Evolutionary conservation across 1,284 basidiomycete species (phyloP).

Genomic region (Sanguinoderma infundibulare): DNA sequence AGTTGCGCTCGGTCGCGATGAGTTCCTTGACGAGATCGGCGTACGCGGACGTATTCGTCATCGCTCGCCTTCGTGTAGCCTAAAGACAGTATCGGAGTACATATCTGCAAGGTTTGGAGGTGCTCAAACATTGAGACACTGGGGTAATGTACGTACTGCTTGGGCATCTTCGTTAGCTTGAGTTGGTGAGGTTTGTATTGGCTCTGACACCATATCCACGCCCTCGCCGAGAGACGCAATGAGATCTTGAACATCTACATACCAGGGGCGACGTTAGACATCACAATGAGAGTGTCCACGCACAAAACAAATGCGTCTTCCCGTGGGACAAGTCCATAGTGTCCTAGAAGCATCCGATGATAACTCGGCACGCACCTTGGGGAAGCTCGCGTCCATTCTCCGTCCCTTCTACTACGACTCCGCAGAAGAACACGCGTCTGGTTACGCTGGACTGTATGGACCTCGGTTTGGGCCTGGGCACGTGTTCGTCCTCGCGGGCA

Average conservation of each 20-base stretch:
- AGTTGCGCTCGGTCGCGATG: conserved; percentile 77
- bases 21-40: conserved; percentile 77
- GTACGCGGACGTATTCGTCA: conserved; percentile 66
- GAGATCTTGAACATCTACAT: conserved; percentile 76
- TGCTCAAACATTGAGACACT: not conserved
- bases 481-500: conserved; percentile 61
- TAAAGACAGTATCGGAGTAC: not conserved
- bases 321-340: not conserved
- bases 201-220: conserved; percentile 44
- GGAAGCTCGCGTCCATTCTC: conserved; percentile 68
- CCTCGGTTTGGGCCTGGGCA: conserved; percentile 37
- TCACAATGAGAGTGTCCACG: not conserved
- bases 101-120: not conserved
- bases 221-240: conserved; percentile 75
- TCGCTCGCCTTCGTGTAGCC: conserved; percentile 53
- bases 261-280: conserved; percentile 2
- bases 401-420: conserved; percentile 80
- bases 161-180: conserved; percentile 9
- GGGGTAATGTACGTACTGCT: conserved; percentile 16
- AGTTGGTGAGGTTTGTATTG: conserved; percentile 17
- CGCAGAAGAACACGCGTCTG: conserved; percentile 79
- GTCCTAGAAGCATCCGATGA: not conserved
- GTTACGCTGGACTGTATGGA: conserved; percentile 48
- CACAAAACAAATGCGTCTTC: not conserved
- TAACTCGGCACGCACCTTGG: conserved; percentile 54